Conservation (phyloP, 2,329 filamentous ascomycete genomes). For the Neopestalotiopsis rosae region DNA sequence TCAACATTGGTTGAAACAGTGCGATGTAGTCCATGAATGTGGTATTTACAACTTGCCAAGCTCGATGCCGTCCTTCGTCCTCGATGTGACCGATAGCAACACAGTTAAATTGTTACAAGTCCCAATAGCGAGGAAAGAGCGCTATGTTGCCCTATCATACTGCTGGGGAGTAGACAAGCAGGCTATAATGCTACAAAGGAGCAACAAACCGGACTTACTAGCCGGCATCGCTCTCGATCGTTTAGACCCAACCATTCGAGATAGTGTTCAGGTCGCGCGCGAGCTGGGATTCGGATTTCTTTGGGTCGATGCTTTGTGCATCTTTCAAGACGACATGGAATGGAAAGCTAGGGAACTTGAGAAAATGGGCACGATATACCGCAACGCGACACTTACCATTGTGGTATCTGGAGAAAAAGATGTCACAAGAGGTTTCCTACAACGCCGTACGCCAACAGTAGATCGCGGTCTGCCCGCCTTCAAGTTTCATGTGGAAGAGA, state of each 20-base stretch:
- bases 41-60: neutral
- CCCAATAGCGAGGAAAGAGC: neutral
- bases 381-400: slow-evolving; percentile 12
- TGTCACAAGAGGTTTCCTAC: slow-evolving; percentile 12
- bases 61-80: slow-evolving; percentile 5
- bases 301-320: slow-evolving; percentile 18
- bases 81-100: slow-evolving; percentile 7
- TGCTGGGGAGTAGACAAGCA: slow-evolving; percentile 2
- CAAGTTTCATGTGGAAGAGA: neutral
- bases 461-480: neutral
- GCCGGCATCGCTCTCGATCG: neutral
- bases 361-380: slow-evolving; percentile 10
- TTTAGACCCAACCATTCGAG: neutral
- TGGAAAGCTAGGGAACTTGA: slow-evolving; percentile 5
- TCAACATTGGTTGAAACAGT: slow-evolving; percentile 9
- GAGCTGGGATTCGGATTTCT: slow-evolving; percentile 8
- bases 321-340: slow-evolving; percentile 13
- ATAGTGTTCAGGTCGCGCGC: neutral
- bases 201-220: neutral
- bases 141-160: slow-evolving; percentile 11
- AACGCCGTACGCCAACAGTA: neutral
- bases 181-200: neutral
- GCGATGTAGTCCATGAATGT: neutral
- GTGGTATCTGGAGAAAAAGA: slow-evolving; percentile 6
- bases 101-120: slow-evolving; percentile 1